Conservation (phyloP, 1,284 basidiomycete genomes). For the Neolentinus lepideus region DNA sequence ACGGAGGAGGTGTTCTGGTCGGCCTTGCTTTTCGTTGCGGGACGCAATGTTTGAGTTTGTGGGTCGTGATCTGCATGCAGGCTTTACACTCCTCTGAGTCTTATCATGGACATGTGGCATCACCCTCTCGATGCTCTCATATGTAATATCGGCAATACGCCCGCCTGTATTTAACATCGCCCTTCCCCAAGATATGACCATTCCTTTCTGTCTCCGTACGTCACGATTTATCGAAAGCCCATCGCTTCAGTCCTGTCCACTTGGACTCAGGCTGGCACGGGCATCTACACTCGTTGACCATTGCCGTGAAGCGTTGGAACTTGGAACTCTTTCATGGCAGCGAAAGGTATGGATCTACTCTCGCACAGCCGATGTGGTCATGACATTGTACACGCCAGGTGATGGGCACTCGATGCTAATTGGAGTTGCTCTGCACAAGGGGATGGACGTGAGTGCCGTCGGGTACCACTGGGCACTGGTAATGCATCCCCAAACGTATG, state of each 20-base stretch:
- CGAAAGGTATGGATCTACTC: neutral
- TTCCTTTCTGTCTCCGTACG: neutral
- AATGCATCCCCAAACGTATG: neutral
- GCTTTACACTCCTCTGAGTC: neutral
- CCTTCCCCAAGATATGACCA: neutral
- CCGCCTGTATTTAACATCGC: neutral
- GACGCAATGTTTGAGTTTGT: neutral
- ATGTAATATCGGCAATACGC: neutral
- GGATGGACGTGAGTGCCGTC: neutral
- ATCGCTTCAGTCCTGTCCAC: neutral
- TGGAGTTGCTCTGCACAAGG: conserved; percentile 1
- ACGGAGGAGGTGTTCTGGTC: neutral
- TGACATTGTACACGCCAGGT: neutral
- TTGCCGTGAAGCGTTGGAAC: neutral
- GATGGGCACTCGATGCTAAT: neutral
- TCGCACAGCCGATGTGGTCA: neutral
- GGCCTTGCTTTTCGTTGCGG: neutral
- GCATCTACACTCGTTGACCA: neutral
- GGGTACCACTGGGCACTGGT: neutral
- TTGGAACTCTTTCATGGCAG: neutral
- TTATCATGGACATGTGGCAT: neutral
- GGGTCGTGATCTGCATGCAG: neutral
- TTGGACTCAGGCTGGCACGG: neutral
- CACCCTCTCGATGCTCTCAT: neutral
- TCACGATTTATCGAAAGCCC: neutral